Conservation (phyloP, 176 grass and related monocot species). For the Juncus inflexus region DNA sequence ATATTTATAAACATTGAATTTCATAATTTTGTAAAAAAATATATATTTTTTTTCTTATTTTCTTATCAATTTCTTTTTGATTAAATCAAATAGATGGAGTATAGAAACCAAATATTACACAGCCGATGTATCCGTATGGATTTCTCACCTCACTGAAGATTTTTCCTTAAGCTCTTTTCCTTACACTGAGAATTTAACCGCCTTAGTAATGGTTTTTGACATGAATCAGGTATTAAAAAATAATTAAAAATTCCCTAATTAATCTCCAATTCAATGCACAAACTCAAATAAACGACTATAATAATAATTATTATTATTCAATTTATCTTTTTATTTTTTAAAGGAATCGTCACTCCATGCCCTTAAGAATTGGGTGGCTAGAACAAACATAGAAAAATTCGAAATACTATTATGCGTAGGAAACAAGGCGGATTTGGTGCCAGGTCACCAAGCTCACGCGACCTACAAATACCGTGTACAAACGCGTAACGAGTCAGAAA, state of each 20-base stretch:
- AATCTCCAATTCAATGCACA: not conserved
- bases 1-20: slow-evolving; percentile 26
- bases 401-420: slow-evolving; percentile 86
- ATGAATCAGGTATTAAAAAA: slow-evolving; percentile 51
- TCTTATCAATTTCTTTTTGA: not conserved
- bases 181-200: slow-evolving; percentile 46
- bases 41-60: not conserved
- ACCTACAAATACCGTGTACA: slow-evolving; percentile 69
- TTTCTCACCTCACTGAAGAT: slow-evolving; percentile 54
- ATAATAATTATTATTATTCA: not conserved
- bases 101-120: slow-evolving; percentile 95
- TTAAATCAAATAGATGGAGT: slow-evolving; percentile 56
- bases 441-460: slow-evolving; percentile 61
- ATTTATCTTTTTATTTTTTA: slow-evolving; percentile 27
- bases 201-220: slow-evolving; percentile 88
- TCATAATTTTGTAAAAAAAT: not conserved
- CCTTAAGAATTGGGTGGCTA: slow-evolving; percentile 67
- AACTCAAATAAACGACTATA: not conserved
- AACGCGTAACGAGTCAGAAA: slow-evolving; percentile 46
- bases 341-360: slow-evolving; percentile 73
- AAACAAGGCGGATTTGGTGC: slow-evolving; percentile 91
- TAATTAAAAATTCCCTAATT: not conserved
- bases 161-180: slow-evolving; percentile 63
- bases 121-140: slow-evolving; percentile 81
- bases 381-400: slow-evolving; percentile 69